A percentile compares a stretch with the other conserved stretches of the same genome.
Conservation (phyloP, 352 stramenopile genomes). For the Phytopythium ostracodes region DNA sequence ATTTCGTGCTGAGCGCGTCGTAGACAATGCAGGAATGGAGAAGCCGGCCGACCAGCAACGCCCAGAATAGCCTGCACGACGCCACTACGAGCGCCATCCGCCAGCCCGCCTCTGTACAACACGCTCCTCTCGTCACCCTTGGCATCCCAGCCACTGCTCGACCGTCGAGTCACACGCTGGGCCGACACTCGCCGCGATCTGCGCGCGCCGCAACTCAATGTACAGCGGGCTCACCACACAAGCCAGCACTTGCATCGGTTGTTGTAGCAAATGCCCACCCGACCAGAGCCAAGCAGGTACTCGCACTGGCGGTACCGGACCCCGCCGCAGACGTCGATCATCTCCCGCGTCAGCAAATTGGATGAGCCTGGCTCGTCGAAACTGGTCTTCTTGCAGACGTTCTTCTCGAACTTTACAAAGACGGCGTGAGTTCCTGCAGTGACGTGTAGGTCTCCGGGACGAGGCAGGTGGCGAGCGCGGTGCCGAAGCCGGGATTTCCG, state of each 20-base stretch:
- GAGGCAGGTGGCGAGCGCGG: too few relatives aligned
- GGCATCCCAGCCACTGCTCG: slow-evolving; percentile 25
- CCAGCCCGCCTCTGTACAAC: background rate
- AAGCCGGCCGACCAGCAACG: too few relatives aligned
- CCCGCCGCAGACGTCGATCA: slow-evolving; percentile 6
- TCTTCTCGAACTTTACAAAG: slow-evolving; percentile 6
- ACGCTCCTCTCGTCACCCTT: background rate
- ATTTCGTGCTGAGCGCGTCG: background rate
- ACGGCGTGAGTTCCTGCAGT: slow-evolving; percentile 7
- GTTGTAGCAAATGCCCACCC: slow-evolving; percentile 26
- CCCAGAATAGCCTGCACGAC: too few relatives aligned
- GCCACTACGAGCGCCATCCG: too few relatives aligned
- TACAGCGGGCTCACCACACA: slow-evolving; percentile 10
- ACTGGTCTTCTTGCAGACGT: slow-evolving; percentile 12
- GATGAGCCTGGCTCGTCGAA: slow-evolving; percentile 2
- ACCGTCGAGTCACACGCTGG: slow-evolving; percentile 12
- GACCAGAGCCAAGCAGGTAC: slow-evolving; percentile 2
- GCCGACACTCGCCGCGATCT: slow-evolving; percentile 16
- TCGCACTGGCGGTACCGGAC: slow-evolving; percentile 7
- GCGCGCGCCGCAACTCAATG: slow-evolving; percentile 9
- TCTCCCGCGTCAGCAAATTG: slow-evolving; percentile 4
- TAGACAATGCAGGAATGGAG: too few relatives aligned
- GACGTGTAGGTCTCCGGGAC: too few relatives aligned
- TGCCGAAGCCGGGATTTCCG: too few relatives aligned
- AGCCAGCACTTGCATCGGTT: slow-evolving; percentile 14